These are phyloP conservation scores for Ascochyta lentis DNA, from an alignment of 2,329 filamentous ascomycete genomes.

Conservation along the genomic window DNA sequence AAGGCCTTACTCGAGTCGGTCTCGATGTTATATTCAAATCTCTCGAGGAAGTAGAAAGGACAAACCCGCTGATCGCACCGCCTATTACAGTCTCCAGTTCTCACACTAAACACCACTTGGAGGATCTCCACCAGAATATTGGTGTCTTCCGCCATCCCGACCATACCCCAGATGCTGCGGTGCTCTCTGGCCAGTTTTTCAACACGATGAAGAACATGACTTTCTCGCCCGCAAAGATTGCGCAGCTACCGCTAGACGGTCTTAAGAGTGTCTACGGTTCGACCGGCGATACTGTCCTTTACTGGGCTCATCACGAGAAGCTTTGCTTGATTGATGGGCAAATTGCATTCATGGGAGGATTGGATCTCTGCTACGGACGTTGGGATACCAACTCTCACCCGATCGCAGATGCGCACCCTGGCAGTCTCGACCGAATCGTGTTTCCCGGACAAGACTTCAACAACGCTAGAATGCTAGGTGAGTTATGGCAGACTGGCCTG, in stretches of 20 bases:
- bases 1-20: slow-evolving; percentile 49
- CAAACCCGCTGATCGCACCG: slow-evolving; percentile 53
- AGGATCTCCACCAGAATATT: slow-evolving; percentile 82
- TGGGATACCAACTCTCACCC: slow-evolving; percentile 88
- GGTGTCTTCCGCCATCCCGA: slow-evolving; percentile 90
- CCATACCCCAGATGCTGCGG: slow-evolving; percentile 77
- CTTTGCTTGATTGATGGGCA: slow-evolving; percentile 81
- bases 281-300: slow-evolving; percentile 80
- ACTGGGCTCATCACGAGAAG: slow-evolving; percentile 95
- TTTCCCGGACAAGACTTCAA: slow-evolving; percentile 95
- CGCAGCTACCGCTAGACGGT: slow-evolving; percentile 73
- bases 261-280: slow-evolving; percentile 83
- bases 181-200: slow-evolving; percentile 65
- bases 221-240: slow-evolving; percentile 61
- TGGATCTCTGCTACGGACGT: slow-evolving; percentile 85
- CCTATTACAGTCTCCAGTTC: slow-evolving; percentile 64
- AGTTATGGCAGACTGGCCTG: slow-evolving; percentile 46
- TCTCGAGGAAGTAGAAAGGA: slow-evolving; percentile 54
- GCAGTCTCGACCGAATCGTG: slow-evolving; percentile 74
- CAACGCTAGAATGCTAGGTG: slow-evolving; percentile 80
- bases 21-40: slow-evolving; percentile 54
- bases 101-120: slow-evolving; percentile 81
- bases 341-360: slow-evolving; percentile 86
- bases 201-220: slow-evolving; percentile 63
- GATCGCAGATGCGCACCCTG: slow-evolving; percentile 83